Evolutionary conservation across 768 basidiomycete genomes (phyloP).

Genomic region (Myochromella boudieri): DNA sequence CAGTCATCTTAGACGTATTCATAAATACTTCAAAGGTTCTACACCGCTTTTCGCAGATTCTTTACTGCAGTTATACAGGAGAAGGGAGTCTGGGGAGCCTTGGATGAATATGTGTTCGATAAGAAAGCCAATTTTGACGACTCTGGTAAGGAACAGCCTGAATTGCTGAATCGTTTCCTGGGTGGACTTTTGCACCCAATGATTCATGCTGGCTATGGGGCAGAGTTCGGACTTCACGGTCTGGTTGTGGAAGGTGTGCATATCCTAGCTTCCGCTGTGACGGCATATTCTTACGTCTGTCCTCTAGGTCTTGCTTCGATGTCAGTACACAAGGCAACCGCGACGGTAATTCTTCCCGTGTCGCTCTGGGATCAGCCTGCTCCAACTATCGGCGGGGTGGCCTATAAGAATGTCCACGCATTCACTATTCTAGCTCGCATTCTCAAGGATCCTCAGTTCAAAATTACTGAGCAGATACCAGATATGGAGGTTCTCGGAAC

Average conservation of each 20-base stretch:
- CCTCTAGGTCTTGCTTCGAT: slow-evolving; percentile 42
- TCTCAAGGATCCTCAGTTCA: slow-evolving; percentile 44
- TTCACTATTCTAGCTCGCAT: slow-evolving; percentile 56
- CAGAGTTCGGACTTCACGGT: slow-evolving; percentile 56
- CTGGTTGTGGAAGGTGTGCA: slow-evolving; percentile 51
- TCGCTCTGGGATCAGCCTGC: no score
- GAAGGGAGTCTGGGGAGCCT: slow-evolving; percentile 39
- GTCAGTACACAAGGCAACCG: slow-evolving; percentile 42
- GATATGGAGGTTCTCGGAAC: slow-evolving; percentile 28
- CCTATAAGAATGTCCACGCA: slow-evolving; percentile 39
- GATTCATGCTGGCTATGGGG: slow-evolving; percentile 58
- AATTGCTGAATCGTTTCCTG: slow-evolving; percentile 52
- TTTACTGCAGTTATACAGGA: slow-evolving; percentile 43
- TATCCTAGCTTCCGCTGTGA: neutral
- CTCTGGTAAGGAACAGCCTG: slow-evolving; percentile 36
- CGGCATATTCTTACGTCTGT: neutral
- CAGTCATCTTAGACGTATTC: neutral
- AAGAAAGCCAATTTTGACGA: slow-evolving; percentile 43
- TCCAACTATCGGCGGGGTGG: no score
- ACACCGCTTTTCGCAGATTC: slow-evolving; percentile 56
- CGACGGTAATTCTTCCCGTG: slow-evolving; percentile 31
- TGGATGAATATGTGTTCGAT: slow-evolving; percentile 69
- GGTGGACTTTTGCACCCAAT: slow-evolving; percentile 58
- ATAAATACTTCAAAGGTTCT: slow-evolving; percentile 43
- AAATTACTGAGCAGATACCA: slow-evolving; percentile 11